phyloP scores from a whole-genome alignment of 2,329 filamentous ascomycete species.

The Talaromyces sp. region DNA sequence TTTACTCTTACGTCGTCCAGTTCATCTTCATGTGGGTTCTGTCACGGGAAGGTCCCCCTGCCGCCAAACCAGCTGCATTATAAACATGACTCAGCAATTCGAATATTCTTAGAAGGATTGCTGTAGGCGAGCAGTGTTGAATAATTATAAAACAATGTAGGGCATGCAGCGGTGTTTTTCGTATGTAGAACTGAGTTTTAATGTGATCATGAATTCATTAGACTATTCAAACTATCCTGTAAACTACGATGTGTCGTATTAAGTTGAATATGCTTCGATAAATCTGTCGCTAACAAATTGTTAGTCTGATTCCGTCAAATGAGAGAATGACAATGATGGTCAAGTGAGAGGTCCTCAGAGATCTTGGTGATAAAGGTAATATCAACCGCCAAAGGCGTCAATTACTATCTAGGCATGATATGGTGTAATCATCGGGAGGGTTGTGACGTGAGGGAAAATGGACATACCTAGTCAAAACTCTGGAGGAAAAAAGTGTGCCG shows the following conservation, averaged over 20 bases:
- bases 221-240: background rate
- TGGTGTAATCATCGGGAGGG: conserved; percentile 63
- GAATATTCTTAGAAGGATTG: background rate
- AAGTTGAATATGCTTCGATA: background rate
- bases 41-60: conserved; percentile 50
- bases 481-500: too few species aligned
- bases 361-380: conserved; percentile 63
- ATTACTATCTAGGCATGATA: conserved; percentile 65
- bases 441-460: conserved; percentile 10
- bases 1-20: conserved; percentile 93
- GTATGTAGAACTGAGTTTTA: conserved; percentile 6
- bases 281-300: background rate
- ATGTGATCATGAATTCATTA: conserved; percentile 9
- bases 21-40: conserved; percentile 90
- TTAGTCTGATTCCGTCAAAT: background rate
- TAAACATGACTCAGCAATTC: background rate
- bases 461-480: conserved; percentile 26
- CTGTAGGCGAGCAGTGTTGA: background rate
- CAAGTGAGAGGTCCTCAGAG: conserved; percentile 53
- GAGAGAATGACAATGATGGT: background rate
- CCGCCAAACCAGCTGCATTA: conserved; percentile 22
- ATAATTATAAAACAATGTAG: conserved; percentile 6
- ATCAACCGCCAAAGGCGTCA: conserved; percentile 60
- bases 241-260: background rate
- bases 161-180: conserved; percentile 10